Percentiles rank a stretch among this genome's conserved stretches.
These are phyloP conservation scores for Phytophthora chlamydospora DNA, from an alignment of 352 stramenopile genomes.

Conservation along the genomic window DNA sequence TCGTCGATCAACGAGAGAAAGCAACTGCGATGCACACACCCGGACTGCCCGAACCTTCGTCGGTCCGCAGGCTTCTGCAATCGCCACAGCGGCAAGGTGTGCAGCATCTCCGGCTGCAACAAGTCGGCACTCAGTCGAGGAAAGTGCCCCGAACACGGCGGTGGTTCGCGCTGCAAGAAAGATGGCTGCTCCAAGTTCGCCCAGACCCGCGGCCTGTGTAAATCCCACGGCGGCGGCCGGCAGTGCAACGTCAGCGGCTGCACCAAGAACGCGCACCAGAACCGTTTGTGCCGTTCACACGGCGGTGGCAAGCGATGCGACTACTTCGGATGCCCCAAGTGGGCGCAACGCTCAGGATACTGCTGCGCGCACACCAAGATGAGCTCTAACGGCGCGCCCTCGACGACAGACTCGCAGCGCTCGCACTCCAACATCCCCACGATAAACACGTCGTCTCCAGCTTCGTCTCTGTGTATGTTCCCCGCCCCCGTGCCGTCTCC, in stretches of 20 bases:
- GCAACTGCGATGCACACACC: constrained; percentile 77
- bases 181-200: constrained; percentile 88
- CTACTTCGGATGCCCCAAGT: constrained; percentile 81
- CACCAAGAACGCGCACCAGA: constrained; percentile 87
- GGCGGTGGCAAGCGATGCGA: constrained; percentile 85
- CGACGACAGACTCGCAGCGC: constrained; percentile 20
- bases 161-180: constrained; percentile 84
- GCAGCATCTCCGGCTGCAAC: constrained; percentile 66
- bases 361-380: constrained; percentile 87
- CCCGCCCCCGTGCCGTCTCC: constrained; percentile 45
- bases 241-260: constrained; percentile 79
- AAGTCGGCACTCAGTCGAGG: constrained; percentile 82
- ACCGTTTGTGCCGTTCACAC: constrained; percentile 82
- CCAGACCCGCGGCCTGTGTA: constrained; percentile 82
- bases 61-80: constrained; percentile 84
- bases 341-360: constrained; percentile 84
- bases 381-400: constrained; percentile 26
- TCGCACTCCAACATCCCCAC: constrained; percentile 26
- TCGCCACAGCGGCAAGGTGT: constrained; percentile 82
- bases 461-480: constrained; percentile 40
- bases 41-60: constrained; percentile 77
- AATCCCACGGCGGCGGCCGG: constrained; percentile 82
- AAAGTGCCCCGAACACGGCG: constrained; percentile 87
- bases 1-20: constrained; percentile 49
- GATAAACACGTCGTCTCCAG: constrained; percentile 37